Evolutionary conservation across 495 filamentous ascomycete species (phyloP).

Genomic region (Glarea lozoyensis): DNA sequence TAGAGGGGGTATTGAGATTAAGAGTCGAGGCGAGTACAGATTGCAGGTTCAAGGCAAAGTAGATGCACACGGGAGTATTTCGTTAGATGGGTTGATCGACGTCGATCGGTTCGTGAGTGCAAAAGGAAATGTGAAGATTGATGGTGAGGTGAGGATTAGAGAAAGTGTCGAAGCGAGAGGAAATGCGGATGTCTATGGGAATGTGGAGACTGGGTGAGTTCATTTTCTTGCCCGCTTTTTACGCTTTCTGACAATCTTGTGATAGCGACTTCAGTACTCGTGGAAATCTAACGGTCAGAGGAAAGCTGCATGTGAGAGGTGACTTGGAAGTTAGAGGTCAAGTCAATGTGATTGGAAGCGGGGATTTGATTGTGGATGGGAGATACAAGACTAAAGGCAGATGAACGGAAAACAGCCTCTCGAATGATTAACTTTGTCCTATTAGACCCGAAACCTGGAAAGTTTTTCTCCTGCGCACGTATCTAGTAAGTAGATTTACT

Average conservation of each 20-base stretch:
- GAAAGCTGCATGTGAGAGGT: constrained; percentile 8
- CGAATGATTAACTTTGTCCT: too few relatives aligned
- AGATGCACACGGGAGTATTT: too few relatives aligned
- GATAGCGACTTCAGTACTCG: not conserved
- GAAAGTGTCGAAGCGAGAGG: constrained; percentile 10
- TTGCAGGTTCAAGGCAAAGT: too few relatives aligned
- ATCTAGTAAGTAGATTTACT: too few relatives aligned
- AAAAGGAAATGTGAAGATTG: not conserved
- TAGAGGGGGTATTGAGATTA: too few relatives aligned
- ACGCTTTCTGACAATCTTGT: not conserved
- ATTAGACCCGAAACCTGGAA: too few relatives aligned
- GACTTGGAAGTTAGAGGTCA: constrained; percentile 13
- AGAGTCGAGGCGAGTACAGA: too few relatives aligned
- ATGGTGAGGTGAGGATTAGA: constrained; percentile 1
- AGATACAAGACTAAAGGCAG: too few relatives aligned
- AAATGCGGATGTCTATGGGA: constrained; percentile 8
- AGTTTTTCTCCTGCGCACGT: too few relatives aligned
- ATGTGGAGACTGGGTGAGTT: constrained; percentile 5
- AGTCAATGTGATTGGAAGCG: constrained; percentile 5
- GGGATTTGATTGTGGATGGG: constrained; percentile 16
- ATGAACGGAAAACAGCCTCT: too few relatives aligned
- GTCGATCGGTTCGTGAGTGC: too few relatives aligned
- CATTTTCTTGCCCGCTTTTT: not conserved
- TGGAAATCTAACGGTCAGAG: constrained; percentile 6
- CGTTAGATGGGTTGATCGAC: too few relatives aligned